A percentile compares a stretch with the other conserved stretches of the same genome.
phyloP scores from a whole-genome alignment of 192 early-diverging fungal species.

The Obelidium mucronatum region DNA sequence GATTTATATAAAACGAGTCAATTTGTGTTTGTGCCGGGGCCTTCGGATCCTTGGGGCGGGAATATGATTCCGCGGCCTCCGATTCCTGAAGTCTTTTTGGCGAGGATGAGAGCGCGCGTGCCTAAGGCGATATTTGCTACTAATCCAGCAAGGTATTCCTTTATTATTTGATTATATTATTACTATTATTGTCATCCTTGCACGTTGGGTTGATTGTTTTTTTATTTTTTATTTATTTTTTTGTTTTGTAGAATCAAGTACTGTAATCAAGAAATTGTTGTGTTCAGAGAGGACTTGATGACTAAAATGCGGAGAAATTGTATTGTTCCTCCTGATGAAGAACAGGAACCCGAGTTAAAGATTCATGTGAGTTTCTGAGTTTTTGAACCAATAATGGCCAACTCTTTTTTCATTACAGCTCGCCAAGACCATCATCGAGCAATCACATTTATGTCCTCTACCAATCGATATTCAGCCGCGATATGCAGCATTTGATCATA shows the following conservation, averaged over 20 bases:
- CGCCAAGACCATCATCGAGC: conserved; percentile 81
- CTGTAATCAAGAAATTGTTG: conserved; percentile 88
- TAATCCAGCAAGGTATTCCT: conserved; percentile 87
- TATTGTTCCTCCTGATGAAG: conserved; percentile 64
- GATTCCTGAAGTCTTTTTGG: conserved; percentile 77
- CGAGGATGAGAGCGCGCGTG: conserved; percentile 63
- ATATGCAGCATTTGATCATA: conserved; percentile 84
- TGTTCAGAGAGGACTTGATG: conserved; percentile 87
- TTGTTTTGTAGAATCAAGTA: conserved; percentile 74
- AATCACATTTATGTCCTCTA: conserved; percentile 85
- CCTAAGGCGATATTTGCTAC: conserved; percentile 72
- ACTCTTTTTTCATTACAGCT: conserved; percentile 55
- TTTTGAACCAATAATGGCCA: neutral
- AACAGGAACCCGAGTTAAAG: conserved; percentile 35
- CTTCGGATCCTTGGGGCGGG: conserved; percentile 80
- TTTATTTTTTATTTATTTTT: neutral
- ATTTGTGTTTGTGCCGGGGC: conserved; percentile 92
- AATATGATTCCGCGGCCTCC: conserved; percentile 76
- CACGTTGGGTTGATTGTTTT: too few relatives aligned
- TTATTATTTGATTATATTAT: too few relatives aligned
- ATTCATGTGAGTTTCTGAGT: conserved; percentile 33
- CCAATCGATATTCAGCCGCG: conserved; percentile 78
- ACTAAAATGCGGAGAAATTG: conserved; percentile 79
- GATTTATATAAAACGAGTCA: conserved; percentile 62
- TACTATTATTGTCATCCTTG: too few relatives aligned